Percentiles rank a stretch among this genome's conserved stretches.
Conservation (phyloP, 139 green algal species). For the Pycnococcus provasolii region DNA sequence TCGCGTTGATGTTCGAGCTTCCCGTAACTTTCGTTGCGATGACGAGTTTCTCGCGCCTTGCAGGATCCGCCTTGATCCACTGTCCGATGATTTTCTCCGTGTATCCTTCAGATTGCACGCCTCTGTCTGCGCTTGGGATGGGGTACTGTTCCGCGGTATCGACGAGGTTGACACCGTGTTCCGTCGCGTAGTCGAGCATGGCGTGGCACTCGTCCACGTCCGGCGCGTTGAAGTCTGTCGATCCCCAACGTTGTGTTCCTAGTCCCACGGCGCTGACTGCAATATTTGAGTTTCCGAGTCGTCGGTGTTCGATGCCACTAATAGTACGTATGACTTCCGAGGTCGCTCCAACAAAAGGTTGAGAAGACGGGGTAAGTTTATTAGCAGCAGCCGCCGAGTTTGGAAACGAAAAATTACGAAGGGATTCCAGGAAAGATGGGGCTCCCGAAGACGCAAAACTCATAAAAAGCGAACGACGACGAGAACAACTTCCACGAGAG, state of each 20-base stretch:
- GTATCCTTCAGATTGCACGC: slow-evolving; percentile 5
- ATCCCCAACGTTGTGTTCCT: slow-evolving; percentile 21
- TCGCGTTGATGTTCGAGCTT: slow-evolving; percentile 15
- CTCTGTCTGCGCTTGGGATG: slow-evolving; percentile 17
- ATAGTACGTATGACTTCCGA: too few species aligned
- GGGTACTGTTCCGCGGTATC: slow-evolving; percentile 36
- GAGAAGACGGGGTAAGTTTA: too few species aligned
- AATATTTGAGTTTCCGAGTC: slow-evolving; percentile 17
- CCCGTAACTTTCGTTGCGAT: slow-evolving; percentile 30
- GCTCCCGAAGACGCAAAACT: too few species aligned
- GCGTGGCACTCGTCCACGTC: slow-evolving; percentile 21
- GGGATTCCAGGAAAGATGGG: too few species aligned
- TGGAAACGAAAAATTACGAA: too few species aligned
- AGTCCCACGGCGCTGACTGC: slow-evolving; percentile 20
- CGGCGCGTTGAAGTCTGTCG: slow-evolving; percentile 23
- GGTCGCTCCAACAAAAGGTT: too few species aligned
- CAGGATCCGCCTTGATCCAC: slow-evolving; percentile 20
- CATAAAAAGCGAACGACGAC: too few species aligned
- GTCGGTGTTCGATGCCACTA: neutral
- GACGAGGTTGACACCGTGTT: slow-evolving; percentile 22
- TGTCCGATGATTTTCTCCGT: slow-evolving; percentile 31
- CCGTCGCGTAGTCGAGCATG: slow-evolving; percentile 21
- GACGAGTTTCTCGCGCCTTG: slow-evolving; percentile 22
- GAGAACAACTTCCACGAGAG: too few species aligned
- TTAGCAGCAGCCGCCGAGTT: too few species aligned